Evolutionary conservation across 2,329 filamentous ascomycete species (phyloP).

Genomic region (Neocucurbitaria cava): DNA sequence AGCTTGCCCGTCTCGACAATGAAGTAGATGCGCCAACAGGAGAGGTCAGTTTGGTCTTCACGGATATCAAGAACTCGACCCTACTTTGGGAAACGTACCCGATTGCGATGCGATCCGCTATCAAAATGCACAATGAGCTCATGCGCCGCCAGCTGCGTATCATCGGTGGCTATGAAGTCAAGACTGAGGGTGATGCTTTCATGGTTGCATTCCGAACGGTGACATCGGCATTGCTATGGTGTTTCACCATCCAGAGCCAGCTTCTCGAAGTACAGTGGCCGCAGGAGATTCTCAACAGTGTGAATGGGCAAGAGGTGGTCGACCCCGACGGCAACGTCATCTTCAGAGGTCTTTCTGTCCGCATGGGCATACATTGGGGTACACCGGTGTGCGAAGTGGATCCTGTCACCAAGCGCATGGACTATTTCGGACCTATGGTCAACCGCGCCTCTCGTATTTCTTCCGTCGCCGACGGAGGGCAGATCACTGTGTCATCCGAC

Average conservation of each 20-base stretch:
- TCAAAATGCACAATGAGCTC: conserved; percentile 96
- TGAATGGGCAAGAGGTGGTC: conserved; percentile 80
- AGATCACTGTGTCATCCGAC: conserved; percentile 95
- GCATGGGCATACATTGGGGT: conserved; percentile 98
- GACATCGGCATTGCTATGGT: conserved; percentile 93
- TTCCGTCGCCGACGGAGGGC: conserved; percentile 91
- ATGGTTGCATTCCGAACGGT: conserved; percentile 99
- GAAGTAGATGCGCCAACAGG: conserved; percentile 92
- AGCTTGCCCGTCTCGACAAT: conserved; percentile 82
- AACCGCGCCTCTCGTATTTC: conserved; percentile 96
- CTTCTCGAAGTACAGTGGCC: conserved; percentile 93
- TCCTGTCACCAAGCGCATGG: conserved; percentile 96
- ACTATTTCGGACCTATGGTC: conserved; percentile 99
- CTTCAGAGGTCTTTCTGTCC: conserved; percentile 90
- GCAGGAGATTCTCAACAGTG: conserved; percentile 85
- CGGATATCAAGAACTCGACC: conserved; percentile 98
- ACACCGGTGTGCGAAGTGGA: conserved; percentile 93
- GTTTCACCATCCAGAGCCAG: conserved; percentile 88
- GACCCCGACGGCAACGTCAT: conserved; percentile 89
- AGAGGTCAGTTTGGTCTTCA: conserved; percentile 93
- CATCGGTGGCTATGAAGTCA: conserved; percentile 97
- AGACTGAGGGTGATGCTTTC: conserved; percentile 99
- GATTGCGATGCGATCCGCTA: conserved; percentile 93
- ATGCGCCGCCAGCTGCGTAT: conserved; percentile 92
- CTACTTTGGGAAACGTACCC: conserved; percentile 95